phyloP scores from a whole-genome alignment of 345 rosid species.

The Moricandia moricandioides region DNA sequence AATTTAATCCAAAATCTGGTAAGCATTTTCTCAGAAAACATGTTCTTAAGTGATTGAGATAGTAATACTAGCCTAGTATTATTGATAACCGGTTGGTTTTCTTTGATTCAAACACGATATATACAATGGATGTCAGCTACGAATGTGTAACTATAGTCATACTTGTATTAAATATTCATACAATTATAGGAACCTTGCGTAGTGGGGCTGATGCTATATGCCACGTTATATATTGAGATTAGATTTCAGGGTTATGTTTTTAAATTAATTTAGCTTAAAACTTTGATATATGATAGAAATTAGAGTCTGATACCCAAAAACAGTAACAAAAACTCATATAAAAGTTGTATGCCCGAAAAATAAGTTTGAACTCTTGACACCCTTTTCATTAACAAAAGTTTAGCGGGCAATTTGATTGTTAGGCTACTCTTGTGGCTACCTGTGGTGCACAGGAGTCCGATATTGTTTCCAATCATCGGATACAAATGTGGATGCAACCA shows the following conservation, averaged over 20 bases:
- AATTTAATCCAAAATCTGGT: not conserved
- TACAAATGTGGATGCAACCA: not conserved
- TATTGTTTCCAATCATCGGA: constrained; percentile 2
- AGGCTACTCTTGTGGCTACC: not conserved
- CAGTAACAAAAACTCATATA: not conserved
- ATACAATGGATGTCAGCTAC: constrained; percentile 24
- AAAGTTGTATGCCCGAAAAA: not conserved
- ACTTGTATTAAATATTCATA: not conserved
- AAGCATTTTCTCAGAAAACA: not conserved
- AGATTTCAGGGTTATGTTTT: not conserved
- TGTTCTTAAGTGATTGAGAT: not conserved
- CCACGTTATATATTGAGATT: not conserved
- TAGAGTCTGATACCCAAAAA: not conserved
- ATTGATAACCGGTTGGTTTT: not conserved
- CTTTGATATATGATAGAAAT: not conserved
- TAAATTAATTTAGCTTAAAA: not conserved
- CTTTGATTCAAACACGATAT: constrained; percentile 3
- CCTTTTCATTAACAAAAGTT: not conserved
- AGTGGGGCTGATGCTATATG: constrained; percentile 3
- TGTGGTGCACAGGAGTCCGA: not conserved
- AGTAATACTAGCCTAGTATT: not conserved
- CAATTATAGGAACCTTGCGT: not conserved
- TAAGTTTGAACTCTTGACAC: not conserved
- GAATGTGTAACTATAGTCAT: constrained; percentile 5
- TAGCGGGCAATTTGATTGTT: not conserved